These are phyloP conservation scores for Botrytis sinoallii DNA, from an alignment of 2,329 filamentous ascomycete genomes.

Conservation along the genomic window DNA sequence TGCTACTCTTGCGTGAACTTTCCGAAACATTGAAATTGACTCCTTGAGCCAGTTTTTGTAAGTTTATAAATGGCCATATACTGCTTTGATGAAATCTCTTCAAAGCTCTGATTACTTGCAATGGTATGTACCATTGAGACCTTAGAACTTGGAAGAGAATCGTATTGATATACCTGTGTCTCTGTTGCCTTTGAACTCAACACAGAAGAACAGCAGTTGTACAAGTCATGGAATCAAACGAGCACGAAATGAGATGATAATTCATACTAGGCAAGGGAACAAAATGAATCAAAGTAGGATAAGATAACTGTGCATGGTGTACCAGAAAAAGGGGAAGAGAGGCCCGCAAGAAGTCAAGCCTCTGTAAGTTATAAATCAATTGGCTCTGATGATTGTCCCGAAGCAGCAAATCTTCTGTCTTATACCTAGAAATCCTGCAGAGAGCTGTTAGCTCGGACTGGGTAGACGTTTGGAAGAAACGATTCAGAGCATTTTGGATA, in stretches of 20 bases:
- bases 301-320: background rate
- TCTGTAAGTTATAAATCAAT: background rate
- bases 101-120: background rate
- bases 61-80: background rate
- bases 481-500: background rate
- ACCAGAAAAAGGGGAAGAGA: background rate
- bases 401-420: background rate
- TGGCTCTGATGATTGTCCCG: background rate
- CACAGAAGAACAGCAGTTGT: background rate
- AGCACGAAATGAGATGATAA: background rate
- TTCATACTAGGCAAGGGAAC: background rate
- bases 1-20: background rate
- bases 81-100: background rate
- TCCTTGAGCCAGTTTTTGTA: background rate
- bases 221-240: too few species aligned
- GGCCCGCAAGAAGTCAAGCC: background rate
- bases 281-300: background rate
- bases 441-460: background rate
- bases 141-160: too few species aligned
- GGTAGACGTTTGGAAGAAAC: background rate
- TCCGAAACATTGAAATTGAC: background rate
- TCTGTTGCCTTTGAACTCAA: background rate
- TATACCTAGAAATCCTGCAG: background rate
- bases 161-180: background rate
- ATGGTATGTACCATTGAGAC: background rate